phyloP scores from a whole-genome alignment of 202 grass and related monocot genomes.

The Carex sylvatica region DNA sequence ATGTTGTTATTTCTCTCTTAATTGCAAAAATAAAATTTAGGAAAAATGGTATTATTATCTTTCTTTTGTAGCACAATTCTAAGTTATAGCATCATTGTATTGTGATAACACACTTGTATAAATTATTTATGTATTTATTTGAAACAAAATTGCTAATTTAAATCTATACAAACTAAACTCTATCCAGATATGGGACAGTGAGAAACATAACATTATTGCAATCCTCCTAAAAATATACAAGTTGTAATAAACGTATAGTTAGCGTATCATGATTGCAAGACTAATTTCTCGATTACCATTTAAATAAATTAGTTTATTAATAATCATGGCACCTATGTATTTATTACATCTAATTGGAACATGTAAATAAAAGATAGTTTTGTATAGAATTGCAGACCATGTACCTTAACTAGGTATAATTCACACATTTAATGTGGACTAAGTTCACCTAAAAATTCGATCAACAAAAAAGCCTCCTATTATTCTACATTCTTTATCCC shows the following conservation, averaged over 20 bases:
- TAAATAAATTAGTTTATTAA: neutral
- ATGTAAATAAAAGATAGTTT: neutral
- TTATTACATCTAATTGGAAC: neutral
- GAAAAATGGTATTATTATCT: neutral
- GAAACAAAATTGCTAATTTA: too few species aligned
- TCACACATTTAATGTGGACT: neutral
- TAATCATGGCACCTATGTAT: neutral
- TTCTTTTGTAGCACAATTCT: neutral
- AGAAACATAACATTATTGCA: too few species aligned
- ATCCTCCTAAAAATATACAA: neutral
- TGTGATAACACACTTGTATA: too few species aligned
- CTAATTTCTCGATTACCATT: too few species aligned
- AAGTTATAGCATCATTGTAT: neutral
- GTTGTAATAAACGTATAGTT: neutral
- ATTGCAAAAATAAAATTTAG: too few species aligned
- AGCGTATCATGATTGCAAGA: neutral
- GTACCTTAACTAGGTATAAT: neutral
- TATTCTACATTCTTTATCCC: constrained; percentile 11
- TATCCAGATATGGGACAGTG: too few species aligned
- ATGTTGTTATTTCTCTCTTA: too few species aligned
- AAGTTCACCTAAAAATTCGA: neutral
- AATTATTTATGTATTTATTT: too few species aligned
- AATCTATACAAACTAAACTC: too few species aligned
- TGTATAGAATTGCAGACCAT: neutral
- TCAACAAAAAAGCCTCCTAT: constrained; percentile 11